These are phyloP conservation scores for Ophiocytium majus DNA, from an alignment of 352 stramenopile genomes.

Conservation along the genomic window DNA sequence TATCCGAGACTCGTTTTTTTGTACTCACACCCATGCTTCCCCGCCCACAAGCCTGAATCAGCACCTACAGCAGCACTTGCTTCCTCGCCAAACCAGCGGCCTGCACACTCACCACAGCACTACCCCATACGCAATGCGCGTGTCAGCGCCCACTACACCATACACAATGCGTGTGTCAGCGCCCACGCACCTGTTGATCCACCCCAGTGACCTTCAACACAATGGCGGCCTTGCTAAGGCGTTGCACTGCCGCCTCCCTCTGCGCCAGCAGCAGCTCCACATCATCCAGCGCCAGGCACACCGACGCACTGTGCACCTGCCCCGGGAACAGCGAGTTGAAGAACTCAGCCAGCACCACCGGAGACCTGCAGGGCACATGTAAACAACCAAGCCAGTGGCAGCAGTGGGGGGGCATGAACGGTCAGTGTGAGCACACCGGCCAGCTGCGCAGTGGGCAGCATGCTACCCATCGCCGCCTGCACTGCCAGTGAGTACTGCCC, in stretches of 20 bases:
- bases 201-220: constrained; percentile 13
- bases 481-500: too few species aligned
- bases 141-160: too few species aligned
- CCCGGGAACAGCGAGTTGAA: constrained; percentile 54
- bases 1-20: too few species aligned
- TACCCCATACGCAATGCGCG: too few species aligned
- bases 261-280: constrained; percentile 19
- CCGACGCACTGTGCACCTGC: constrained; percentile 46
- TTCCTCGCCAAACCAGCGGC: not conserved
- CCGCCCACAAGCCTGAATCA: too few species aligned
- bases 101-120: not conserved
- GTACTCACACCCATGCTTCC: too few species aligned
- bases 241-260: constrained; percentile 24
- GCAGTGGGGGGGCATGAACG: not conserved
- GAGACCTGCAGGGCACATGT: constrained; percentile 27
- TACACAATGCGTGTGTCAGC: too few species aligned
- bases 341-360: constrained; percentile 44
- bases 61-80: not conserved
- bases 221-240: constrained; percentile 39
- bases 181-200: not conserved
- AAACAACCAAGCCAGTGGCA: constrained; percentile 24
- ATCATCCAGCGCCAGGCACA: constrained; percentile 40
- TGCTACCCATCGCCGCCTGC: too few species aligned
- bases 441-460: too few species aligned
- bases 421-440: not conserved